Percentiles rank a stretch among this genome's conserved stretches.
Evolutionary conservation across 2,329 filamentous ascomycete species (phyloP).

Genomic region (Talaromyces sp.): DNA sequence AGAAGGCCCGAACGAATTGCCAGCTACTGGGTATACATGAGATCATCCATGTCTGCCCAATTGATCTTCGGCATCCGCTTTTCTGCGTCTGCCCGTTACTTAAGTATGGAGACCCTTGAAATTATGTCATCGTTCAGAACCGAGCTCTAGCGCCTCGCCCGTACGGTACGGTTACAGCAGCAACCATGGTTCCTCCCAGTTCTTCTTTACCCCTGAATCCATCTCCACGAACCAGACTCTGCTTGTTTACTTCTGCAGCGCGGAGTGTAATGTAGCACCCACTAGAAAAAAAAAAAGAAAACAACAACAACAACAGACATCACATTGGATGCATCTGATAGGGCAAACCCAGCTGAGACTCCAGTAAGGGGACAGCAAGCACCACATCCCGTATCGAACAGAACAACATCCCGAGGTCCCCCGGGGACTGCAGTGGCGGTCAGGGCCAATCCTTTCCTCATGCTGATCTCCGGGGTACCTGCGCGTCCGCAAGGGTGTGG

Average conservation of each 20-base stretch:
- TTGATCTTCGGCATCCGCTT: no score
- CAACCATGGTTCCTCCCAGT: slow-evolving; percentile 22
- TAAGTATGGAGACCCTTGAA: no score
- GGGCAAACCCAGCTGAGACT: neutral
- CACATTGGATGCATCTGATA: no score
- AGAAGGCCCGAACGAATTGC: no score
- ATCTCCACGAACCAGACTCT: slow-evolving; percentile 12
- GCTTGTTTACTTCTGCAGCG: slow-evolving; percentile 16
- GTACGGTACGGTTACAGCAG: neutral
- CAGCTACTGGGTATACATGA: no score
- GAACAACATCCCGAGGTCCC: neutral
- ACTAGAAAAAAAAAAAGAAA: neutral
- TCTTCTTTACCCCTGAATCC: slow-evolving; percentile 28
- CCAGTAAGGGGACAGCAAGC: neutral
- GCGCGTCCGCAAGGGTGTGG: slow-evolving; percentile 4
- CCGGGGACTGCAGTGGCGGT: slow-evolving; percentile 9
- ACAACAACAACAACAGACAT: no score
- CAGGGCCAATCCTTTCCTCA: slow-evolving; percentile 8
- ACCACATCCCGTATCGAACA: no score
- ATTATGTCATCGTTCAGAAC: slow-evolving; percentile 11
- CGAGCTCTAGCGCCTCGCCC: neutral
- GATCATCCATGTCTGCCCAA: no score
- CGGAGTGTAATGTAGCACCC: neutral
- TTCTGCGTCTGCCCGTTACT: no score
- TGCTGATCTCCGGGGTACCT: slow-evolving; percentile 12